Base-by-base conservation (phyloP, 2,329 filamentous ascomycete genomes). In the Lasiodiplodia gonubiensis region DNA sequence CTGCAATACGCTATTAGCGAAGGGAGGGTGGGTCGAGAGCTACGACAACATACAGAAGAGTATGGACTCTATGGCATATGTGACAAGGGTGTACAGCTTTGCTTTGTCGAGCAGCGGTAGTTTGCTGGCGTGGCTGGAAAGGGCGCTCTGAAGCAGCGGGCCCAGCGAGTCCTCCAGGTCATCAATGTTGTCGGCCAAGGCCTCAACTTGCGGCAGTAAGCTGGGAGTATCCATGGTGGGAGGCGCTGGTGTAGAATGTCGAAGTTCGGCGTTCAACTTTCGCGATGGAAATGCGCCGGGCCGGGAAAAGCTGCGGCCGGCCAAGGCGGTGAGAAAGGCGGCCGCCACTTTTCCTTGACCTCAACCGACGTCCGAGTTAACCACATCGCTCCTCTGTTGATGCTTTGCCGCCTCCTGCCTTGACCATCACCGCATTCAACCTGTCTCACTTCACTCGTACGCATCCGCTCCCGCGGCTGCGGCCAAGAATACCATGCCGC, bases 31-130 rank as follows among this genome's bases (percentile, higher is more conserved):
- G 18, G n/a, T 6, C 25, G 21, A 4, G 16, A 12, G 33, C 37
- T 7, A 6, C 14, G 23, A 12, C 6, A 23, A 25, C 66, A 14
- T 25, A 70, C 92, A 91, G 79, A 97, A 98, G 8, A 99, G 82
- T 11, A 97, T 83, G 0, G 94, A 96, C 75, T 98, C 94, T 70
- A 99, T 90, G 0, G 94, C 87, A 78, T 98, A 99, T 21, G 93
- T 91, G 63, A 90, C 85, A 23, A 97, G 84, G n/a, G 95, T 90
- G 76, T 96, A 93, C 68, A 97, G 88, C 81, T 98, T 97, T 8
- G 95, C 93, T 81, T 93, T 94, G 83, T 98, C 94, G 69, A 99
- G 85, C n/a, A 98, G 85, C 1, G 94, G 94, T 8, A 98, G 85
- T 76, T 93, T 93, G 66, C 88, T 89, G 5, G 92, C 88, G 67